Percentiles rank a stretch among this genome's conserved stretches.
Conservation (phyloP, 345 rosid species). For the Litchi chinensis region DNA sequence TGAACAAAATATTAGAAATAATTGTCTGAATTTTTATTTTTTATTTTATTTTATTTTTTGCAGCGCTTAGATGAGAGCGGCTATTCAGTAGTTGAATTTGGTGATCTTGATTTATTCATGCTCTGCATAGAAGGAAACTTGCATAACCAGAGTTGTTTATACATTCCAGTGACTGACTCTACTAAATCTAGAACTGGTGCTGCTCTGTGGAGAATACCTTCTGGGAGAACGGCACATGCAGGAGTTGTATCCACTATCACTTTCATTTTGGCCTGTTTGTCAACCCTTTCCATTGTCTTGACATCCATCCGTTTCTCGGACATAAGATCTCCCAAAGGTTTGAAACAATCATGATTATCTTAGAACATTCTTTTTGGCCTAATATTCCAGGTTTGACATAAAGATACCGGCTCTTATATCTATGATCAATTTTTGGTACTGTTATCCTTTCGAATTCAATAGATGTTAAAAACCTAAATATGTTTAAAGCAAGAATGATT, state of each 20-base stretch:
- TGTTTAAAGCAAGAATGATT: too few species aligned
- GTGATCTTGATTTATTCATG: conserved; percentile 58
- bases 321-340: conserved; percentile 4
- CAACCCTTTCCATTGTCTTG: conserved; percentile 46
- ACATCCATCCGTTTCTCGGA: conserved; percentile 35
- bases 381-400: too few species aligned
- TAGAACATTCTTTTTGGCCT: too few species aligned
- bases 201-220: conserved; percentile 66
- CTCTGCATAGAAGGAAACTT: conserved; percentile 44
- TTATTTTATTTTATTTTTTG: conserved; percentile 1
- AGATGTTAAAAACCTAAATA: too few species aligned
- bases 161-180: conserved; percentile 29
- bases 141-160: conserved; percentile 39
- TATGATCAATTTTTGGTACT: too few species aligned
- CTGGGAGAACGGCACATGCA: conserved; percentile 49
- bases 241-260: conserved; percentile 57
- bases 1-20: neutral
- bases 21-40: neutral
- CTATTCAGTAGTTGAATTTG: conserved; percentile 58
- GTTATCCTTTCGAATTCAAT: too few species aligned
- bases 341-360: neutral
- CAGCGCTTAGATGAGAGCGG: conserved; percentile 71
- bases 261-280: conserved; percentile 47
- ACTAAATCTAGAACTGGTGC: conserved; percentile 20
- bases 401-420: too few species aligned